Evolutionary conservation across 306 rosid genomes (phyloP), one percentile per base, ranked within the genome.

Genomic region (peach (Prunus persica)): DNA sequence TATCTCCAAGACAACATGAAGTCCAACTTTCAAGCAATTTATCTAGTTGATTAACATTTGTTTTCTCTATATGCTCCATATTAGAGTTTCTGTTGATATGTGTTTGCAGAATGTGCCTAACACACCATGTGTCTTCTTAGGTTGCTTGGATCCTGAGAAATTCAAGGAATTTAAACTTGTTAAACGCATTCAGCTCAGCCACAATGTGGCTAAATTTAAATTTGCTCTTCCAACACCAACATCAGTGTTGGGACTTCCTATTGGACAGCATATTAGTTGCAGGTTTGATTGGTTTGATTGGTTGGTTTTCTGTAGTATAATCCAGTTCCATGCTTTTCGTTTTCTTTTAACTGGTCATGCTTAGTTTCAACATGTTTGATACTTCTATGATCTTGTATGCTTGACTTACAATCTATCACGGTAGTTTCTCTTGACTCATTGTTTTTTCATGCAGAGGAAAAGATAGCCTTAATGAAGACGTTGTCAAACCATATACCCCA

Each of bases 181-280:
- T 50, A 85, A 85, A 80, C 88, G 90, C 81, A 90, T 89, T 5
- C 86, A 68, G 28, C 66, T 90, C 27, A 92, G 84, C 84, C 96
- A 73, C 38, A 87, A 87, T 61, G 24, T 72, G 64, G 97, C 91
- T 11, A 81, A 79, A 79, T 90, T 92, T 74, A 87, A 73, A 84
- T 90, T 92, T 82, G 83, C 85, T 64, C 97, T 92, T 73, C 88
- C 87, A 11, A 88, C 88, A 20, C 79, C 88, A 60, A 73, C 82
- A 19, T 90, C 96, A 13, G 76, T 87, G n/a, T 79, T 92, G 79
- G 97, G 97, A 3, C 96, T 92, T 77, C 97, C 97, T n/a, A 75
- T 92, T 78, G 97, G 97, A 64, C 86, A 92, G 63, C 84, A 92
- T 76, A 76, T 92, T 20, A 85, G 76, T 72, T 88, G 76, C 87